Evolutionary conservation across 495 filamentous ascomycete species (phyloP), one percentile per base, ranked within the genome.

Genomic region (Entonaema liquescens): DNA sequence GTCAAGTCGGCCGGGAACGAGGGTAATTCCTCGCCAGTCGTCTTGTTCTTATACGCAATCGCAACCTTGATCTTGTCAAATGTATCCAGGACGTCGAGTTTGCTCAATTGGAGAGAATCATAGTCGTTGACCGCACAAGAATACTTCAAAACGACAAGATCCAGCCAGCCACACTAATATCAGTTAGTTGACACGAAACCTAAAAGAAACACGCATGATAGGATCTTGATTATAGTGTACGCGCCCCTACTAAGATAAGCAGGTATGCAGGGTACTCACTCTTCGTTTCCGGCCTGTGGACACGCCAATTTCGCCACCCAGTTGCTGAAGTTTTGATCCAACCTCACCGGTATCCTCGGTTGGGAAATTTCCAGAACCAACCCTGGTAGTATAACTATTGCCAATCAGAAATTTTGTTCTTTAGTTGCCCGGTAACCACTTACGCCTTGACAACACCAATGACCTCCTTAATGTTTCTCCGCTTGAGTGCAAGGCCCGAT

Each of bases 61-160:
- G 13, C 50, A n/a, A 53, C 50, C 50, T 53, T 53, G 25, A 53
- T 53, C 50, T 26, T 53, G 5, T 53, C 50, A 25, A 53, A 53
- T 4, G 50, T 53, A 25, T 53, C 50, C 2, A 53, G 26, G n/a
- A 53, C 50, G 11, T 53, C 50, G 17, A 53, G 50, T 21, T 53
- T 53, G 11, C 50, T 53, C 50, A 53, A 29, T 26, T 53, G 50
- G 5, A 53, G 50, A n/a, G 50, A 53, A 9, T 53, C 50, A 19
- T 53, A 53, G 25, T 53, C 50, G 5, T 53, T 53, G 25, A 53
- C 50, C 25, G 50, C 50, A 53, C 50, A 53, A 6, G 50, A 53
- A n/a, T 53, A 53, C n/a, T 53, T 26, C 50, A 53, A 53, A 25
- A 53, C 50, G n/a, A 53, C 50, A 1, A 53, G 50, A 53, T 53